Base-by-base conservation (phyloP, 1,139 yeast species). In the Scheffersomyces cryptocercus region DNA sequence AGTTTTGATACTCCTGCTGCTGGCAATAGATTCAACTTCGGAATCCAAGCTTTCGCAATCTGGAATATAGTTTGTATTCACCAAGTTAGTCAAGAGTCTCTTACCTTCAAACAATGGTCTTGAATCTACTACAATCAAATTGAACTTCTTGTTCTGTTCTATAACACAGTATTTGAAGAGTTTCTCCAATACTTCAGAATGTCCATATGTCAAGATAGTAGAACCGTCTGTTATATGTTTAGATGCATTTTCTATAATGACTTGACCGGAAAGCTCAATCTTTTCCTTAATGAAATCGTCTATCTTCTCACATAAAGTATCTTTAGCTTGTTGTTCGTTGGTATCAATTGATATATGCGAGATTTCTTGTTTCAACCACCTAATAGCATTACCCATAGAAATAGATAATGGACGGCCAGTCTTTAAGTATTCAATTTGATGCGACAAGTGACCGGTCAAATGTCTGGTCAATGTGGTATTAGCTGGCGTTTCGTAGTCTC, bases 361-460 rank as follows among this genome's bases (percentile, higher is more conserved):
- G 45, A 95, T 93, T 61, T 88, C 95, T 67, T 91, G 98, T 62
- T 95, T 95, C 52, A 95, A 75, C 96, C 97, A 90, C 55, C 99
- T 81, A 52, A 95, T 95, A 3, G 98, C 95, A 67, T 91, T 93
- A 41, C 99, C 99, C 99, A 95, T 95, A 1, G 96, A 81, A 8
- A 91, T 88, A 45, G 95, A 84, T 44, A 95, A 73, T 0, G 98
- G 98, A 51, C 99, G 81, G 1, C 97, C 93, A 9, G 91, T 82
- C 58, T 89, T 93, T 54, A 95, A 73, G 53, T 87, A 89, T 59
- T 93, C 99, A 52, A 95, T 95, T 65, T 95, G 99, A 57, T 87
- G 90, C n/a, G 96, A 84, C 49, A 95, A 74, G 60, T 90, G 93
- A 24, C 86, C 84, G 0, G 97, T 90, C 56, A 95, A 76, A 65